These are phyloP conservation scores for Buxus sempervirens DNA, from an alignment of 164 flowering plant species.

Conservation along the genomic window DNA sequence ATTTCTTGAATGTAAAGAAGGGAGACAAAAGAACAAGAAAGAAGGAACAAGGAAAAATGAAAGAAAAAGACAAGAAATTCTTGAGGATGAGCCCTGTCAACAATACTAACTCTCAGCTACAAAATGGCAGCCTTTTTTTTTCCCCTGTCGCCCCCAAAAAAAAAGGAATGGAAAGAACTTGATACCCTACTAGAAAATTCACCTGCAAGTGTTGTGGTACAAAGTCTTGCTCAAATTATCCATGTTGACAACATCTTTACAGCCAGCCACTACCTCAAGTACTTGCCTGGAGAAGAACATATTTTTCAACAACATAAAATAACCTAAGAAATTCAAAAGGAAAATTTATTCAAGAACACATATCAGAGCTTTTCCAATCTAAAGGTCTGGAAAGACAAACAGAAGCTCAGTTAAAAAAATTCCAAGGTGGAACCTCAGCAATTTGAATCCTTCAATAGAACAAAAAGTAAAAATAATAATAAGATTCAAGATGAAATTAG, in stretches of 20 bases:
- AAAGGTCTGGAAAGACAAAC: not conserved
- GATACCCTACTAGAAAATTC: constrained; percentile 10
- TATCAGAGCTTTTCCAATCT: not conserved
- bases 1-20: too few species aligned
- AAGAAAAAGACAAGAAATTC: too few species aligned
- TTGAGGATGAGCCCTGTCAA: too few species aligned
- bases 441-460: constrained; percentile 5
- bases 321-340: not conserved
- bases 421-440: not conserved
- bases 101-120: too few species aligned
- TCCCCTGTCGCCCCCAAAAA: too few species aligned
- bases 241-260: constrained; percentile 64
- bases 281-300: constrained; percentile 70
- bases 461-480: not conserved
- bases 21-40: too few species aligned
- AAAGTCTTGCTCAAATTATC: constrained; percentile 60
- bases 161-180: constrained; percentile 3
- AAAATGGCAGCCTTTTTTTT: too few species aligned
- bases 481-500: not conserved
- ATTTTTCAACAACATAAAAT: not conserved
- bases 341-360: not conserved
- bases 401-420: not conserved
- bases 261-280: constrained; percentile 94
- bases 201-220: constrained; percentile 97
- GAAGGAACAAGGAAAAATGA: too few species aligned